A percentile compares a stretch with the other conserved stretches of the same genome.
Evolutionary conservation across 1,284 basidiomycete species (phyloP).

Genomic region (Cutaneotrichosporon spelunceum): DNA sequence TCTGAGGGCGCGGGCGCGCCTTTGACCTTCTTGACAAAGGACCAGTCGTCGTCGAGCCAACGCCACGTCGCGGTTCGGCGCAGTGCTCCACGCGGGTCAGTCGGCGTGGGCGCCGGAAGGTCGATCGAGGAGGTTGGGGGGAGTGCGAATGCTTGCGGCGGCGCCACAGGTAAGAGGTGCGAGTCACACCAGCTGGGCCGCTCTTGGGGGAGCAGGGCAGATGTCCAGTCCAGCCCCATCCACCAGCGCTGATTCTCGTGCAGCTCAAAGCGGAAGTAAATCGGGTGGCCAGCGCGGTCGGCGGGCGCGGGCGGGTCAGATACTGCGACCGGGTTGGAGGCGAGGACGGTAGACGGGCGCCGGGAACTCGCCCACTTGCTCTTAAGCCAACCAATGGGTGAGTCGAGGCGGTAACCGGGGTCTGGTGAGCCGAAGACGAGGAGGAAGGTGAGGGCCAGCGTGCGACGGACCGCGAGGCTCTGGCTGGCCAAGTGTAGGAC

Average conservation of each 20-base stretch:
- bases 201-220: conserved; percentile 82
- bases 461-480: conserved; percentile 41
- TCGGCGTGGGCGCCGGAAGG: conserved; percentile 40
- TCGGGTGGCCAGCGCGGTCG: conserved; percentile 30
- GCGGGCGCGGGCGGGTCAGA: conserved; percentile 29
- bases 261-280: conserved; percentile 80
- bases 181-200: conserved; percentile 73
- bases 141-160: conserved; percentile 51
- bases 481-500: conserved; percentile 37
- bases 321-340: conserved; percentile 21
- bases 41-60: conserved; percentile 86
- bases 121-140: conserved; percentile 55
- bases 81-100: conserved; percentile 50
- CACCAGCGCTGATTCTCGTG: conserved; percentile 94
- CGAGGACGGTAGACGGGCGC: conserved; percentile 43
- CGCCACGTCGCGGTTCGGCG: conserved; percentile 73
- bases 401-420: conserved; percentile 32
- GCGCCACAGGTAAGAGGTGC: conserved; percentile 57
- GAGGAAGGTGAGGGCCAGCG: conserved; percentile 40
- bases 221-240: conserved; percentile 75
- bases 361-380: conserved; percentile 47
- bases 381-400: conserved; percentile 41
- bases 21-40: conserved; percentile 51
- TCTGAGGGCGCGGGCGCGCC: background rate
- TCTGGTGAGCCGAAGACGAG: conserved; percentile 48